Percentiles rank a stretch among this genome's conserved stretches.
phyloP scores from a whole-genome alignment of 2,329 filamentous ascomycete genomes.

The Trichoderma sp. region DNA sequence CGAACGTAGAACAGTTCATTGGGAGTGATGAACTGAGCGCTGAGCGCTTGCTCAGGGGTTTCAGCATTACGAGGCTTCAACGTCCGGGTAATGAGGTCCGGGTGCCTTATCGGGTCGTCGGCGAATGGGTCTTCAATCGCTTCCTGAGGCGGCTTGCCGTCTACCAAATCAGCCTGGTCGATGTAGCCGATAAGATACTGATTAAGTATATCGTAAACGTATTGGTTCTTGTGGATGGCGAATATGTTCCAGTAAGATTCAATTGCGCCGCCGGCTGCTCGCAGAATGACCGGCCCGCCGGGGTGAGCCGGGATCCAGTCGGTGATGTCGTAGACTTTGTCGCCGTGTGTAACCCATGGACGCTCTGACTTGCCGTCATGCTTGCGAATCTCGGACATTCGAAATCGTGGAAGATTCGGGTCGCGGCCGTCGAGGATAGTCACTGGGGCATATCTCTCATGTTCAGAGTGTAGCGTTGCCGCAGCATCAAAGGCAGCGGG shows the following conservation, averaged over 20 bases:
- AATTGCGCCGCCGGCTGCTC: conserved; percentile 65
- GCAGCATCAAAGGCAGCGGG: conserved; percentile 23
- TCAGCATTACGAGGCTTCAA: conserved; percentile 65
- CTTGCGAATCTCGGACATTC: conserved; percentile 55
- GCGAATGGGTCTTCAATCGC: conserved; percentile 64
- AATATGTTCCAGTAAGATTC: conserved; percentile 74
- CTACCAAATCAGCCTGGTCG: conserved; percentile 60
- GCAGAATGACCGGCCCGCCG: conserved; percentile 69
- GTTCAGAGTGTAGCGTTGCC: conserved; percentile 8
- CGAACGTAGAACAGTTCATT: conserved; percentile 62
- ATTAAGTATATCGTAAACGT: conserved; percentile 67
- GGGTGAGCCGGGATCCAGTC: conserved; percentile 69
- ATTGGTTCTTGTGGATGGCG: conserved; percentile 66
- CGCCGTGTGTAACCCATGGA: conserved; percentile 67
- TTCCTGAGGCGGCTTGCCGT: conserved; percentile 58
- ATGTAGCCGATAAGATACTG: conserved; percentile 67
- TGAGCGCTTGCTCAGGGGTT: conserved; percentile 55
- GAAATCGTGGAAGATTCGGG: conserved; percentile 52
- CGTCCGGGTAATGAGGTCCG: conserved; percentile 55
- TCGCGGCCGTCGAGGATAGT: conserved; percentile 34
- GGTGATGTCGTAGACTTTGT: conserved; percentile 72
- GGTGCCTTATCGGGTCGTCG: conserved; percentile 57
- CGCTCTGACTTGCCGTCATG: conserved; percentile 56
- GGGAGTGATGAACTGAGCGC: conserved; percentile 57
- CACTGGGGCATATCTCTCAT: not conserved